phyloP scores from a whole-genome alignment of 192 early-diverging fungal genomes.

The Podila verticillata region DNA sequence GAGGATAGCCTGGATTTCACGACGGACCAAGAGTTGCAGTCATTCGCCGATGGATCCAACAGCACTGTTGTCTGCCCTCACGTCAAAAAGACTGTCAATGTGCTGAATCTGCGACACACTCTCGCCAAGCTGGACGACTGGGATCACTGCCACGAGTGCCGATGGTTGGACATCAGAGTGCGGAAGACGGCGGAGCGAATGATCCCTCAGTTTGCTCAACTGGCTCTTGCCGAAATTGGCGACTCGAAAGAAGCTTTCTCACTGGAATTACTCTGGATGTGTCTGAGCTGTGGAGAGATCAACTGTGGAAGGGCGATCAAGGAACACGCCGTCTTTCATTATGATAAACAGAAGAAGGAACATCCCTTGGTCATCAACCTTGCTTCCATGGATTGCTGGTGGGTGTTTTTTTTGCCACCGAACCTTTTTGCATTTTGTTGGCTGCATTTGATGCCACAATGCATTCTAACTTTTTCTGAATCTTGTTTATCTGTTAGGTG shows the following conservation, averaged over 20 bases:
- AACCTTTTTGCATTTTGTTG: background rate
- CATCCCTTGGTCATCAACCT: constrained; percentile 20
- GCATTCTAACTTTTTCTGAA: background rate
- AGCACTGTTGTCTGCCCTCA: constrained; percentile 24
- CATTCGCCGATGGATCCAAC: constrained; percentile 12
- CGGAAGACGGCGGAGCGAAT: background rate
- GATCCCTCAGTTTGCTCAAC: background rate
- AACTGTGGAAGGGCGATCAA: constrained; percentile 18
- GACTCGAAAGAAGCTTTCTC: background rate
- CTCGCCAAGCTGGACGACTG: constrained; percentile 16
- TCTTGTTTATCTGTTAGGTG: constrained; percentile 10
- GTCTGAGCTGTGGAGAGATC: constrained; percentile 19
- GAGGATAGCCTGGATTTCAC: background rate
- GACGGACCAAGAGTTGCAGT: constrained; percentile 2
- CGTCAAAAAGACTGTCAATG: constrained; percentile 28
- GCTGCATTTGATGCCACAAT: background rate
- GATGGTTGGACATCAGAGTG: background rate
- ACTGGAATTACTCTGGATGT: constrained; percentile 1
- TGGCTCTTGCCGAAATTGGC: background rate
- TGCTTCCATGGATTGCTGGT: constrained; percentile 10
- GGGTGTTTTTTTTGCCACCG: background rate
- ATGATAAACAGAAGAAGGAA: background rate
- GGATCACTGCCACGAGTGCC: constrained; percentile 24
- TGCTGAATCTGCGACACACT: background rate
- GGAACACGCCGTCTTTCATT: constrained; percentile 6